Base-by-base conservation (phyloP, 768 basidiomycete species). In the Mycena rebaudengoi region DNA sequence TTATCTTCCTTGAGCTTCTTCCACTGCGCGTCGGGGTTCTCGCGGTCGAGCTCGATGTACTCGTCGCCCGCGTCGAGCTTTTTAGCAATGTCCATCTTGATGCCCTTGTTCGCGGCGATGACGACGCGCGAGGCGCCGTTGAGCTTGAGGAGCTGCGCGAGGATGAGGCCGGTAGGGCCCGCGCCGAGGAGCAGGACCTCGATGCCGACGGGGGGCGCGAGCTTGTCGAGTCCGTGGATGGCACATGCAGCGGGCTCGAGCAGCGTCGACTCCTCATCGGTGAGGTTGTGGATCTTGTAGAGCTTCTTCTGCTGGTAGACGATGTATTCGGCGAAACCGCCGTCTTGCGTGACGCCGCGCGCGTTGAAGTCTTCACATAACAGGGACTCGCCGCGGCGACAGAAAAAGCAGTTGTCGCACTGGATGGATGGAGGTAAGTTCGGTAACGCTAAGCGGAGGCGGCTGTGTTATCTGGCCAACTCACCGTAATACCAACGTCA, bases 241-340 rank as follows among this genome's bases (percentile, higher is more conserved):
- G 95, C 95, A 68, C 95, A 97, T 6, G 95, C 90, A 4, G 94
- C 92, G 39, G 95, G 95, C 73, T 96, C 95, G 33, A 96, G 83
- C 20, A 97, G 86, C 3, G 93, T 95, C 1, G 94, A 88, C 66
- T 96, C 94, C 70, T 94, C 91, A 72, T 96, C 94, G 8, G 87
- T 87, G 53, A 96, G 84, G 78, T 96, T 96, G 67, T 94, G 79
- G 69, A 96, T 89, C 78, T 93, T 94, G 84, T 93, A 96, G 20
- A 93, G 80, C 71, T 95, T 95, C 74, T 88, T 84, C 63, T 91
- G 84, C 62, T 83, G 81, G 72, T 91, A 94, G 60, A 85, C 86
- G 68, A 95, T 86, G 78, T 95, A 96, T 73, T 95, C 94, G 8
- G 94, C 93, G 73, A 97, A 97, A 26, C 93, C 95, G 60, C 95